A percentile compares a stretch with the other conserved stretches of the same genome.
Evolutionary conservation across 1,139 yeast species (phyloP).

Genomic region (Kurtzmaniella natalensis): DNA sequence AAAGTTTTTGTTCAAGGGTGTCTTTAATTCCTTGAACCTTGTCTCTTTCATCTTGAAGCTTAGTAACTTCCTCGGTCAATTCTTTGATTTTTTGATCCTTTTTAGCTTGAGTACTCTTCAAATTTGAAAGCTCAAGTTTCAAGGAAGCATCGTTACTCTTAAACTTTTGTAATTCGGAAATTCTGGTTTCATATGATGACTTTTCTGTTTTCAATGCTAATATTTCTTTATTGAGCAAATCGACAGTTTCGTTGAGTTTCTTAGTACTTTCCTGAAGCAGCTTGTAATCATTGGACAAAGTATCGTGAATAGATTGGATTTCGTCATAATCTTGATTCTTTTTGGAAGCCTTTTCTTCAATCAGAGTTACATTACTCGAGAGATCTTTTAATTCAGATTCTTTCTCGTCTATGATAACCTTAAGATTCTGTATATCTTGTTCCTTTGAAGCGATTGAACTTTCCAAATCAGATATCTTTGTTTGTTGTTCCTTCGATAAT

Average conservation of each 20-base stretch:
- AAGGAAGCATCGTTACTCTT: slow-evolving; percentile 38
- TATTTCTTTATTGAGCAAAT: slow-evolving; percentile 17
- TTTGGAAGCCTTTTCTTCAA: neutral
- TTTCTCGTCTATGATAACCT: neutral
- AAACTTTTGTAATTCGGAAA: slow-evolving; percentile 27
- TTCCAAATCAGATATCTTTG: neutral
- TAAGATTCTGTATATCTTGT: neutral
- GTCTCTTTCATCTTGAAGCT: slow-evolving; percentile 32
- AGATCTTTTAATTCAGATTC: slow-evolving; percentile 1
- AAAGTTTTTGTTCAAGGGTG: slow-evolving; percentile 39
- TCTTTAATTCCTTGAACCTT: slow-evolving; percentile 33
- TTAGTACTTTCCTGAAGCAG: neutral
- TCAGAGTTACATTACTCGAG: neutral
- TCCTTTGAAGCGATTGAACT: neutral
- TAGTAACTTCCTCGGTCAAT: slow-evolving; percentile 33
- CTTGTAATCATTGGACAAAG: slow-evolving; percentile 1
- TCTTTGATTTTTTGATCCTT: slow-evolving; percentile 49
- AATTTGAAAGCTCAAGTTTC: slow-evolving; percentile 38
- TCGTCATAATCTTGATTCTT: slow-evolving; percentile 1
- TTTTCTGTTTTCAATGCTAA: slow-evolving; percentile 21
- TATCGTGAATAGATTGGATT: neutral
- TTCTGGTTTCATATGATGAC: slow-evolving; percentile 22
- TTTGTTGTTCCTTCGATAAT: neutral
- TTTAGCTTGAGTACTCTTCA: slow-evolving; percentile 35
- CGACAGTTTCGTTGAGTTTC: neutral